Evolutionary conservation across 176 grass and related monocot genomes (phyloP).

Genomic region (Tuctoria greenei): DNA sequence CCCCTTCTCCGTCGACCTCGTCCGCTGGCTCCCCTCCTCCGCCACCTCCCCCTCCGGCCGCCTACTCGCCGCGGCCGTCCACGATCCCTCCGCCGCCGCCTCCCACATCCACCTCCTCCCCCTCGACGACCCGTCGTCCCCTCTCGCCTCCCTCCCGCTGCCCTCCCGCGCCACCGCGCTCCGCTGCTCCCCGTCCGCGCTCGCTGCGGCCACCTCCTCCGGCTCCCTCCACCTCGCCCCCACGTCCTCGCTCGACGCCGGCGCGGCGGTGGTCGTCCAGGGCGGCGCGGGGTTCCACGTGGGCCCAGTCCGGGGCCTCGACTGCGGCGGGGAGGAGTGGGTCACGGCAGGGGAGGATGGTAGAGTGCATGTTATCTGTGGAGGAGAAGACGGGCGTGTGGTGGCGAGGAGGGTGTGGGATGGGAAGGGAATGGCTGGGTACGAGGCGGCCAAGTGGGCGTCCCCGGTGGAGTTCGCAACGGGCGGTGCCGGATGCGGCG

Average conservation of each 20-base stretch:
- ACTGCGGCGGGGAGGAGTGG: conserved; percentile 57
- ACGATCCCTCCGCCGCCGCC: conserved; percentile 42
- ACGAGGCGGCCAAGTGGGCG: conserved; percentile 54
- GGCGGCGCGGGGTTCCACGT: conserved; percentile 56
- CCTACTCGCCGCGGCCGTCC: conserved; percentile 49
- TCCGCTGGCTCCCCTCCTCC: conserved; percentile 70
- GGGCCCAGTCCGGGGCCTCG: conserved; percentile 53
- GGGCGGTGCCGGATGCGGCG: conserved; percentile 50
- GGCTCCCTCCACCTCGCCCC: conserved; percentile 57
- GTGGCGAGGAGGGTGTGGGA: conserved; percentile 62
- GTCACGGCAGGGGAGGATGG: conserved; percentile 68
- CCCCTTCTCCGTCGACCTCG: conserved; percentile 51
- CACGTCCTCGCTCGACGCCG: conserved; percentile 41
- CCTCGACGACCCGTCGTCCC: conserved; percentile 25
- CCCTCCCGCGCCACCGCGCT: conserved; percentile 61
- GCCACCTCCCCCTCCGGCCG: conserved; percentile 46
- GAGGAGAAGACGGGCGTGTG: conserved; percentile 46
- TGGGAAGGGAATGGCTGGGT: conserved; percentile 55
- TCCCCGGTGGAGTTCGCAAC: conserved; percentile 71
- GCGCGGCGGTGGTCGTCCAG: conserved; percentile 35
- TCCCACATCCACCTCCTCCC: conserved; percentile 48
- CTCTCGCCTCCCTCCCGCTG: conserved; percentile 44
- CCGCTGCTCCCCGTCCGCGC: conserved; percentile 47
- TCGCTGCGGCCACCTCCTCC: conserved; percentile 43
- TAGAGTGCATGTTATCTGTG: conserved; percentile 46